Evolutionary conservation across 257 asterid species (phyloP), one percentile per base, ranked within the genome.

Genomic region (Salvia miltiorrhiza): DNA sequence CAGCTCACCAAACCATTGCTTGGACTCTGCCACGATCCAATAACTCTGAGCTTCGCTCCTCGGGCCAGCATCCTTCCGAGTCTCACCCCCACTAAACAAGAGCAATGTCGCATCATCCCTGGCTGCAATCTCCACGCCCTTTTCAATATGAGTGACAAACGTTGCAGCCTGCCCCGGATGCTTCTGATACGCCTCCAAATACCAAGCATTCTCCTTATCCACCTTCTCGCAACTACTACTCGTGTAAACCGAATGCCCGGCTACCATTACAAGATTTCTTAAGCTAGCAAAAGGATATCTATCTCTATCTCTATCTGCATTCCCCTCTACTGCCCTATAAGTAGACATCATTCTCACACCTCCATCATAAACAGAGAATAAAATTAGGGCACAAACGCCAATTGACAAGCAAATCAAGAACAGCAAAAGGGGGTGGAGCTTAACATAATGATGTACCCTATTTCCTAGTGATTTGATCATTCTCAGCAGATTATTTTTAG

Each of bases 81-180:
- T 93, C 90, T 93, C 99, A 7, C 99, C 99, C 44, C 99, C 99
- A 63, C 99, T 93, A 53, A 93, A 93, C 82, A 93, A 73, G 32
- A 93, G 88, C 86, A 90, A 71, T 9, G 99, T 84, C 16, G 69
- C 79, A 69, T 83, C 88, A 69, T 90, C 99, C 12, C 53, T 66
- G 0, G 78, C 91, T 14, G 93, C 64, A 47, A 87, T 82, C 78
- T 87, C 93, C 45, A 89, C 86, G 13, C 99, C 99, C 72, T 80
- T 91, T 76, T 86, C 78, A 79, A 93, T 93, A 81, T 93, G 99
- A 0, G 75, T 70, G 16, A 93, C 86, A 80, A 93, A 93, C 4
- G 99, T 90, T 5, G 96, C 92, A 78, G 99, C 99, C 76, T 90
- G 99, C 17, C 99, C 99, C 19, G 88, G 87, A 85, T 93, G 88